Percentiles rank a stretch among this genome's conserved stretches.
Conservation (phyloP, 1,284 basidiomycete species). For the Termitomyces sp. region DNA sequence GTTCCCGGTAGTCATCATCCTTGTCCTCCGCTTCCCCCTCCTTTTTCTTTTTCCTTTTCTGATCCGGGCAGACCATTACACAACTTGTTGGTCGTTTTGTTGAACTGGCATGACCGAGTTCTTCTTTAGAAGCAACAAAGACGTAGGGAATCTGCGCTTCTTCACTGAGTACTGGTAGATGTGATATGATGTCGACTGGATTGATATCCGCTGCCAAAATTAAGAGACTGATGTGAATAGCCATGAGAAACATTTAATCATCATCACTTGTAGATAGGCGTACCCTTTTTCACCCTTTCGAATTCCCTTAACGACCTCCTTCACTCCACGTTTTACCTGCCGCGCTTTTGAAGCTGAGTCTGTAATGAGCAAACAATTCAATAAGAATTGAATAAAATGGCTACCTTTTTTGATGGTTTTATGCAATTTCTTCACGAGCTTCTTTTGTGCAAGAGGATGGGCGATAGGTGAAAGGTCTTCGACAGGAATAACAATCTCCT, state of each 20-base stretch:
- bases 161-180: conserved; percentile 92
- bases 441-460: conserved; percentile 85
- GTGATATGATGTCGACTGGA: conserved; percentile 97
- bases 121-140: conserved; percentile 85
- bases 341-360: conserved; percentile 79
- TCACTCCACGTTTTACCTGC: conserved; percentile 92
- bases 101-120: conserved; percentile 91
- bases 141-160: conserved; percentile 94
- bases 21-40: conserved; percentile 59
- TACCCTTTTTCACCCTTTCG: conserved; percentile 94
- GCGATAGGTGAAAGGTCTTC: conserved; percentile 90
- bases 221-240: conserved; percentile 57
- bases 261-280: conserved; percentile 19
- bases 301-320: conserved; percentile 95
- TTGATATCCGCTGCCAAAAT: conserved; percentile 96
- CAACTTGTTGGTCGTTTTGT: conserved; percentile 98
- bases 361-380: conserved; percentile 3
- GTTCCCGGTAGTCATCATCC: conserved; percentile 78
- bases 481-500: conserved; percentile 63
- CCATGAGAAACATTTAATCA: conserved; percentile 5
- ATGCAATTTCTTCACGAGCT: conserved; percentile 88
- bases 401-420: conserved; percentile 90
- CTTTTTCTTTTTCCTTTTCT: conserved; percentile 71
- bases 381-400: conserved; percentile 1
- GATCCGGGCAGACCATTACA: conserved; percentile 86